These are phyloP conservation scores for Gossypium arboreum DNA, from an alignment of 345 rosid genomes.

Conservation along the genomic window DNA sequence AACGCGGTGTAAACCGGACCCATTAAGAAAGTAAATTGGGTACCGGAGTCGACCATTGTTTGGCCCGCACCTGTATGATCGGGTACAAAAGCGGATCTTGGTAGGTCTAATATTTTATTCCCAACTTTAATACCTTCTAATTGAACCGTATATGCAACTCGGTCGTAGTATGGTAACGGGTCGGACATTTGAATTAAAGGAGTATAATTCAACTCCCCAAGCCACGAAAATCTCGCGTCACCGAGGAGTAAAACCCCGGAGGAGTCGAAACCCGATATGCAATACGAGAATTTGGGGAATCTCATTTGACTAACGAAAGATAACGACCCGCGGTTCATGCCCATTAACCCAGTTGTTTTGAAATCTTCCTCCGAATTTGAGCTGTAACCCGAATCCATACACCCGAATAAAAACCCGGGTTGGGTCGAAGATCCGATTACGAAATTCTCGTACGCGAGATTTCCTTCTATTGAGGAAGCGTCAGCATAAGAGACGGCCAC, in stretches of 20 bases:
- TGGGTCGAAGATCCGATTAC: constrained; percentile 38
- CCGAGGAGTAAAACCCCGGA: constrained; percentile 67
- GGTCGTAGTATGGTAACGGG: constrained; percentile 65
- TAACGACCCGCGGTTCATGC: constrained; percentile 76
- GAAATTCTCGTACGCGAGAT: constrained; percentile 50
- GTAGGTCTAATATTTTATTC: constrained; percentile 34
- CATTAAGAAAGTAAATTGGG: constrained; percentile 63
- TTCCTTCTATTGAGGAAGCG: constrained; percentile 55
- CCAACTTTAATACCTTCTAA: constrained; percentile 64
- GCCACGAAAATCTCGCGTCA: constrained; percentile 44
- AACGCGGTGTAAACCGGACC: constrained; percentile 64
- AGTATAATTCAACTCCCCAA: constrained; percentile 45
- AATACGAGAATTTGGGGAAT: constrained; percentile 65
- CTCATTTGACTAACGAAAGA: constrained; percentile 69
- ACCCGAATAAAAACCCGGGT: constrained; percentile 55
- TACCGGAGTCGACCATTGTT: constrained; percentile 80
- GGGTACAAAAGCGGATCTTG: constrained; percentile 49
- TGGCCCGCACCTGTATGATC: constrained; percentile 91
- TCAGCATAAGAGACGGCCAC: constrained; percentile 55
- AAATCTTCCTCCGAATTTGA: constrained; percentile 56
- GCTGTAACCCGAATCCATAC: constrained; percentile 69
- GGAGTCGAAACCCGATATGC: constrained; percentile 69
- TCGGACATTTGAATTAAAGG: constrained; percentile 47
- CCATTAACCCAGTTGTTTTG: constrained; percentile 69
- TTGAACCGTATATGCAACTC: constrained; percentile 68